These are phyloP conservation scores for Euphrasia confusa DNA, from an alignment of 257 asterid species.

Conservation along the genomic window DNA sequence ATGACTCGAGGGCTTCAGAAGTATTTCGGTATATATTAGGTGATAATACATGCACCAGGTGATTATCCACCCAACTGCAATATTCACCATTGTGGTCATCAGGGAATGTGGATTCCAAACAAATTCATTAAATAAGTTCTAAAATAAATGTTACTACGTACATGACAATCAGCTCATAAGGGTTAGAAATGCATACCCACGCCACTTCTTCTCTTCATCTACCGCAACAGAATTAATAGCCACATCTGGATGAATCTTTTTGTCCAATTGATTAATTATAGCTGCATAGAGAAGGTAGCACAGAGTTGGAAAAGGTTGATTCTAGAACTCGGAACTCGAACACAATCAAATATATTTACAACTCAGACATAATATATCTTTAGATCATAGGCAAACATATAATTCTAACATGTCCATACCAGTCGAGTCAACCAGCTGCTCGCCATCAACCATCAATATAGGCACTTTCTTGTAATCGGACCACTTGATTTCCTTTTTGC, in stretches of 20 bases:
- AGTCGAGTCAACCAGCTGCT: slow-evolving; percentile 77
- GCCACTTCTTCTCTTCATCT: slow-evolving; percentile 84
- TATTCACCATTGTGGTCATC: slow-evolving; percentile 18
- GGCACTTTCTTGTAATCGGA: slow-evolving; percentile 94
- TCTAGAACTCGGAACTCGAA: slow-evolving; percentile 2
- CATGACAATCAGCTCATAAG: too few relatives aligned
- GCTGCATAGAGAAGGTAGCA: slow-evolving; percentile 34
- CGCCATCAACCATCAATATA: slow-evolving; percentile 76
- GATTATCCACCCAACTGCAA: slow-evolving; percentile 89
- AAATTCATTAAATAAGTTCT: too few relatives aligned
- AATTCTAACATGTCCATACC: slow-evolving; percentile 35
- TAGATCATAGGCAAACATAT: slow-evolving; percentile 36
- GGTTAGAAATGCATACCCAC: slow-evolving; percentile 40
- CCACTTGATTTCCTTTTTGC: slow-evolving; percentile 90
- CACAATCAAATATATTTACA: slow-evolving; percentile 1
- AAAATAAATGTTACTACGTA: too few relatives aligned
- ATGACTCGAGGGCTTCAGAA: slow-evolving; percentile 84
- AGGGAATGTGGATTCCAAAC: background rate
- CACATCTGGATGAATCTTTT: slow-evolving; percentile 35
- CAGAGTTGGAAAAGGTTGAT: slow-evolving; percentile 9
- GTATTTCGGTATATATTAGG: slow-evolving; percentile 78
- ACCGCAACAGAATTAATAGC: slow-evolving; percentile 32
- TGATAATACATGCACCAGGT: slow-evolving; percentile 73
- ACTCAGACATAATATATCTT: background rate
- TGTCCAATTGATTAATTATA: slow-evolving; percentile 50